These are phyloP conservation scores for Gymnopus androsaceus DNA, from an alignment of 1,284 basidiomycete genomes.

Conservation along the genomic window DNA sequence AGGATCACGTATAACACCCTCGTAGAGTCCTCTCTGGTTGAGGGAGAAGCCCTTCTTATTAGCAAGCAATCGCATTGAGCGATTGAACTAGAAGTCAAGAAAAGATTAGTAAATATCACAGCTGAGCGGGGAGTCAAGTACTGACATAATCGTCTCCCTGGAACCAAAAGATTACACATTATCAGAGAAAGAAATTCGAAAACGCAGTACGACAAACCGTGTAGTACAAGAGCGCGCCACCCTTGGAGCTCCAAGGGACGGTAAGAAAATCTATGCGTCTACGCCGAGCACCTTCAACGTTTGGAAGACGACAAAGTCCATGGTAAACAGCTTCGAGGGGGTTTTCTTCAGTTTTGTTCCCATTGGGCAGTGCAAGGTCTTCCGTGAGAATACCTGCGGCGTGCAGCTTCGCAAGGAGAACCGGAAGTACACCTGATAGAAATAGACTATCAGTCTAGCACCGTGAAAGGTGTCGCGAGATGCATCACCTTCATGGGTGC, in stretches of 20 bases:
- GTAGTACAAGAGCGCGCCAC: slow-evolving; percentile 87
- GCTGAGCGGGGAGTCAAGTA: slow-evolving; percentile 14
- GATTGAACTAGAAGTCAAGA: slow-evolving; percentile 70
- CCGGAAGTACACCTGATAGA: slow-evolving; percentile 56
- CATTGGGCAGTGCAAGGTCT: slow-evolving; percentile 71
- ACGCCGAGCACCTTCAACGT: slow-evolving; percentile 40
- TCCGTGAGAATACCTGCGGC: slow-evolving; percentile 68
- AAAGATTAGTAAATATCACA: neutral
- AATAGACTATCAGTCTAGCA: neutral
- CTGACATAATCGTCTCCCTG: slow-evolving; percentile 83
- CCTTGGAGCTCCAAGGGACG: slow-evolving; percentile 76
- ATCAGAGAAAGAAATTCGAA: neutral
- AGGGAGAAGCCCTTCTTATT: slow-evolving; percentile 80
- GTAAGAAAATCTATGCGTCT: slow-evolving; percentile 84
- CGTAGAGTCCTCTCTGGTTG: slow-evolving; percentile 82
- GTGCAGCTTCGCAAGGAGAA: slow-evolving; percentile 62
- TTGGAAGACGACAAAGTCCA: slow-evolving; percentile 67
- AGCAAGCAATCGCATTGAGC: slow-evolving; percentile 84
- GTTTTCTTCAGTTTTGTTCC: slow-evolving; percentile 51
- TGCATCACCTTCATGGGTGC: slow-evolving; percentile 62
- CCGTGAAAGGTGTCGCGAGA: neutral
- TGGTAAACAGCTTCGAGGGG: slow-evolving; percentile 78
- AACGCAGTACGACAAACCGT: slow-evolving; percentile 53
- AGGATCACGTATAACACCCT: slow-evolving; percentile 72
- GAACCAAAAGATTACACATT: neutral